Evolutionary conservation across 495 filamentous ascomycete genomes (phyloP), one percentile per base, ranked within the genome.

Genomic region (Pyrenula aspistea): DNA sequence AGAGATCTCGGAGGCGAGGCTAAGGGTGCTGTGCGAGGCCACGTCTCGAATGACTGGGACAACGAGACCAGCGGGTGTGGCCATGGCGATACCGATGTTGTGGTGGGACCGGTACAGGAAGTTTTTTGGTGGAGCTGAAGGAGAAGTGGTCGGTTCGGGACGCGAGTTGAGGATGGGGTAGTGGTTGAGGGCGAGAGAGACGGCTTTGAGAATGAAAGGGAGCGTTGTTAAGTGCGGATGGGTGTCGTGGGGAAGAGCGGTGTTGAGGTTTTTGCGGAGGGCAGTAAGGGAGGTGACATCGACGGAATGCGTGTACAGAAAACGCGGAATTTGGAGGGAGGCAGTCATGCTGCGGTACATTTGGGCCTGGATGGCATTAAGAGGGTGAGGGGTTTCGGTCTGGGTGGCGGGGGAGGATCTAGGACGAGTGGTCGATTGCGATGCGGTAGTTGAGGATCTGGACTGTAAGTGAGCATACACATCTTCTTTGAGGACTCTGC

Each of bases 281-380:
- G 78, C 71, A 48, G 80, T 81, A 1, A 97, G 76, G 20, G 80
- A 70, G 55, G 83, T 82, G 63, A 96, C 81, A 66, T 90, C 84
- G 42, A 95, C 74, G 65, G 91, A 86, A 67, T 95, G 88, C 12
- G 88, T 83, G 69, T 89, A 99, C 52, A 95, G 80, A 68, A 99
- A 94, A 69, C 97, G 94, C 0, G 93, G 94, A 59, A 92, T 97
- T 51, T 63, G 80, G 59, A 99, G 76, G 19, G 91, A 95, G 49
- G 82, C 82, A 21, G 92, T 97, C 94, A 99, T 99, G n/a, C 83
- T 81, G 69, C 93, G 96, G 81, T 95, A 96, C 94, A 99, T 99
- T 64, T 88, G 84, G 20, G 78, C 73, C 72, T 97, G 93, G 24
- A 88, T 87, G 23, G 82, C 82, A 2, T 88, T 87, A 20, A 99